Base-by-base conservation (phyloP, 257 asterid species). In the Ehretia macrophylla region DNA sequence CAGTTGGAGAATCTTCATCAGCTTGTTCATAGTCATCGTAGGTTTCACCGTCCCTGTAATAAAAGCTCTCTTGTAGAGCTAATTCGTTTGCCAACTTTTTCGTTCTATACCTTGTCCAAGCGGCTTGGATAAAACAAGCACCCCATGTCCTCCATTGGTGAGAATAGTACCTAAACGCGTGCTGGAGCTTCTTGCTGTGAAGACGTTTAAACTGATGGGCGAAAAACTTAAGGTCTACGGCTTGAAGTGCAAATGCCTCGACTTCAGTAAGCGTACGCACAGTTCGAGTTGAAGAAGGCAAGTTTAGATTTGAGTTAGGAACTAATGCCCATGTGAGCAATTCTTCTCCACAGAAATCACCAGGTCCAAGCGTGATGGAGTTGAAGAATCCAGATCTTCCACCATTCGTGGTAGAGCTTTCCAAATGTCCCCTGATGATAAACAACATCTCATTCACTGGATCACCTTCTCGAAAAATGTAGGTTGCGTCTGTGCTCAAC, bases 141-240 rank as follows among this genome's bases (percentile, higher is more conserved):
- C 87, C 88, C 98, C 98, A 88, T n/a, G 96, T 83, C 63, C 97
- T 73, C 99, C 97, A 88, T 22, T 92, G 99, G 18, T 85, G 92
- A 16, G 99, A 92, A 58, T 88, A 86, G 79, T 82, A 88, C 71
- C 97, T 72, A 53, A 88, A 92, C 1, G 96, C 95, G 47, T 86
- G 97, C 74, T 88, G 99, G 14, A 88, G 85, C 66, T 83, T 86
- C 95, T 76, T 84, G 85, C 96, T 92, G 63, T 88, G 93, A 22
- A 92, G 95, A 51, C 88, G 86, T 64, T 86, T 85, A 40, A 92
- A 92, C 52, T 92, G 98, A 45, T 63, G 69, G 0, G 97, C 95
- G 0, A 92, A 86, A 21, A 84, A 84, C 58, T 85, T 88, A 18
- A 92, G 95, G 75, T 88, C 99, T 20, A 88, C 97, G 0, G 99